These are phyloP conservation scores for Orbilia quercus DNA, from an alignment of 2,329 filamentous ascomycete genomes.

Conservation along the genomic window DNA sequence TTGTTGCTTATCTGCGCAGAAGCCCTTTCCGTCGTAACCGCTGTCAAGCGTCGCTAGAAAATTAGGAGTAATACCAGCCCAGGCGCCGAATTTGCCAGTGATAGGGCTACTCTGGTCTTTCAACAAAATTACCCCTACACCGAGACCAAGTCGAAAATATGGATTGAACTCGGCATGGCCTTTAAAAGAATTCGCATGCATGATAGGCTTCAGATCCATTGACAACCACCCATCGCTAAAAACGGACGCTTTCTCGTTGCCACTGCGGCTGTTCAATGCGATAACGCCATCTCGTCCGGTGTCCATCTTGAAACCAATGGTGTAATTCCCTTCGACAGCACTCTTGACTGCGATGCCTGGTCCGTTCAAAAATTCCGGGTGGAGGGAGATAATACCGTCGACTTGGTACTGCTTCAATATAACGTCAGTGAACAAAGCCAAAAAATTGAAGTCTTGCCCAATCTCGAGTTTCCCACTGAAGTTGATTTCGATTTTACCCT, in stretches of 20 bases:
- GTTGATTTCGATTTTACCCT: conserved; percentile 16
- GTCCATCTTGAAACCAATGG: conserved; percentile 18
- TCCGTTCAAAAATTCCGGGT: conserved; percentile 28
- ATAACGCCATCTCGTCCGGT: conserved; percentile 1
- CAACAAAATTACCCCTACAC: conserved; percentile 27
- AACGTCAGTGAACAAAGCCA: neutral
- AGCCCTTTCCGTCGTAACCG: conserved; percentile 11
- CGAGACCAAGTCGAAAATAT: conserved; percentile 29
- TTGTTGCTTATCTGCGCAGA: conserved; percentile 17
- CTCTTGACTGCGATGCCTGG: conserved; percentile 20
- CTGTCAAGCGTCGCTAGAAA: conserved; percentile 1
- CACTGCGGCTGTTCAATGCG: neutral
- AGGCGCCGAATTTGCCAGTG: conserved; percentile 13
- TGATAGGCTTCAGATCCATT: conserved; percentile 11
- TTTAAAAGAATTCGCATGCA: neutral
- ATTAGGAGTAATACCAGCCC: conserved; percentile 28
- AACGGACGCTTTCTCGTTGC: neutral
- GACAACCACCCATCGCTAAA: neutral
- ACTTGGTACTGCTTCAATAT: conserved; percentile 5
- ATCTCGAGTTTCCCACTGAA: conserved; percentile 7
- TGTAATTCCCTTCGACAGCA: conserved; percentile 22
- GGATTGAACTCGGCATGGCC: conserved; percentile 16
- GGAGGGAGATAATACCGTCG: conserved; percentile 10
- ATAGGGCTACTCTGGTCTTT: conserved; percentile 1
- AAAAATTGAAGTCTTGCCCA: conserved; percentile 20